phyloP scores from a whole-genome alignment of 2,329 filamentous ascomycete genomes.

The Harringtonia lauricola region DNA sequence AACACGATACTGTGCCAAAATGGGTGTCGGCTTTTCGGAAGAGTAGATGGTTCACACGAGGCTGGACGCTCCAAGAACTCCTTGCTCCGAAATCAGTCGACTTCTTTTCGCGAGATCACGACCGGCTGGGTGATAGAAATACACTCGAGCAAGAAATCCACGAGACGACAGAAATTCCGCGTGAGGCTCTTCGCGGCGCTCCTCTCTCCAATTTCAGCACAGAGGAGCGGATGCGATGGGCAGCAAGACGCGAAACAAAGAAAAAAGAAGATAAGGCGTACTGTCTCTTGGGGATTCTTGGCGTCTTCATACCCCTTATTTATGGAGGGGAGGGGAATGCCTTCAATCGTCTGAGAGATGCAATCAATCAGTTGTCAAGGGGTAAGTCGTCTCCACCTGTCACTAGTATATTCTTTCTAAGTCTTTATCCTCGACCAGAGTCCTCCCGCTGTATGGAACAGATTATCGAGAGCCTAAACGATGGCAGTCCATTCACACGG shows the following conservation, averaged over 20 bases:
- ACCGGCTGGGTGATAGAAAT: not conserved
- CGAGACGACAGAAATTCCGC: not conserved
- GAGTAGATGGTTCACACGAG: not conserved
- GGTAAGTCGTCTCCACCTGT: no score
- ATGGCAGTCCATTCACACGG: no score
- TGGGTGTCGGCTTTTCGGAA: not conserved
- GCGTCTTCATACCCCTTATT: constrained; percentile 6
- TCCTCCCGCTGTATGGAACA: no score
- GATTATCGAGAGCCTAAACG: no score
- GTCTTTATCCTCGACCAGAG: no score
- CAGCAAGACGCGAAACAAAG: constrained; percentile 1
- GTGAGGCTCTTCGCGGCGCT: not conserved
- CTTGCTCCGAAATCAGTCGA: not conserved
- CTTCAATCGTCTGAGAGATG: constrained; percentile 1
- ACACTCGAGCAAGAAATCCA: not conserved
- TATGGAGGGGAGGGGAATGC: constrained; percentile 8
- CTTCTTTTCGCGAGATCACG: not conserved
- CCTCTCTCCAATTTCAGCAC: not conserved
- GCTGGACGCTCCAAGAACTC: constrained; percentile 1
- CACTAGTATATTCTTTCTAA: no score
- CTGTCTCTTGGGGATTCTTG: constrained; percentile 5
- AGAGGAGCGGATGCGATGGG: constrained; percentile 5
- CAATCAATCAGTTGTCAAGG: no score
- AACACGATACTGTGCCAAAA: no score
- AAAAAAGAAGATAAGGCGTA: constrained; percentile 7